Percentiles rank a stretch among this genome's conserved stretches.
Evolutionary conservation across 2,329 filamentous ascomycete species (phyloP).

Genomic region (Aspergillus spinulosporus): DNA sequence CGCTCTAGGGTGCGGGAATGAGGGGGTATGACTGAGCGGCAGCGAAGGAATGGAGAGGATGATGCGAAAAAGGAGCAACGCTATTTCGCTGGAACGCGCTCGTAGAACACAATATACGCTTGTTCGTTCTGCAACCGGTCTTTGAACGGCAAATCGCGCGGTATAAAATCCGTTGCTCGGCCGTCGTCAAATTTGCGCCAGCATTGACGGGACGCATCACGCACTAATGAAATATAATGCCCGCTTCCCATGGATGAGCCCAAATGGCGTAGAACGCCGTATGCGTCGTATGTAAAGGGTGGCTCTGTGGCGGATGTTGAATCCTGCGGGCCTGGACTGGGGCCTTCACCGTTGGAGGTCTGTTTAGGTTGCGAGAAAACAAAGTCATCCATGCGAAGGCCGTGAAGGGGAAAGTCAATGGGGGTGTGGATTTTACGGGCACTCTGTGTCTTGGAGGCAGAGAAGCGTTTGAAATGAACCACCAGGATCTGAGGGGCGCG

Average conservation of each 20-base stretch:
- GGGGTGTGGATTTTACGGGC: constrained; percentile 69
- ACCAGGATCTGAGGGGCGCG: constrained; percentile 78
- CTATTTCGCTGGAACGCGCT: constrained; percentile 49
- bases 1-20: neutral
- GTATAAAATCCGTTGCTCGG: constrained; percentile 57
- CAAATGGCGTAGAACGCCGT: constrained; percentile 77
- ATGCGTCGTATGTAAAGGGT: constrained; percentile 78
- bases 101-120: constrained; percentile 67
- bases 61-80: constrained; percentile 3
- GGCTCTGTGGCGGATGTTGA: constrained; percentile 48
- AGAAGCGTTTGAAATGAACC: constrained; percentile 72
- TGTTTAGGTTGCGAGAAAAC: constrained; percentile 52
- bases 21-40: too few species aligned
- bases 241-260: constrained; percentile 69
- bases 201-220: constrained; percentile 57
- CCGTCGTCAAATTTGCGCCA: constrained; percentile 66
- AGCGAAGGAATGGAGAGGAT: neutral
- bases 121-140: constrained; percentile 61
- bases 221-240: constrained; percentile 75
- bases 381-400: constrained; percentile 64
- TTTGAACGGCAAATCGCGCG: constrained; percentile 49
- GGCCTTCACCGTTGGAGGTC: constrained; percentile 24
- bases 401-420: constrained; percentile 74
- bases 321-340: constrained; percentile 56
- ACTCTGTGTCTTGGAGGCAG: constrained; percentile 56